A percentile compares a stretch with the other conserved stretches of the same genome.
phyloP scores from a whole-genome alignment of 441 rosid species.

The Corymbia calophylla region DNA sequence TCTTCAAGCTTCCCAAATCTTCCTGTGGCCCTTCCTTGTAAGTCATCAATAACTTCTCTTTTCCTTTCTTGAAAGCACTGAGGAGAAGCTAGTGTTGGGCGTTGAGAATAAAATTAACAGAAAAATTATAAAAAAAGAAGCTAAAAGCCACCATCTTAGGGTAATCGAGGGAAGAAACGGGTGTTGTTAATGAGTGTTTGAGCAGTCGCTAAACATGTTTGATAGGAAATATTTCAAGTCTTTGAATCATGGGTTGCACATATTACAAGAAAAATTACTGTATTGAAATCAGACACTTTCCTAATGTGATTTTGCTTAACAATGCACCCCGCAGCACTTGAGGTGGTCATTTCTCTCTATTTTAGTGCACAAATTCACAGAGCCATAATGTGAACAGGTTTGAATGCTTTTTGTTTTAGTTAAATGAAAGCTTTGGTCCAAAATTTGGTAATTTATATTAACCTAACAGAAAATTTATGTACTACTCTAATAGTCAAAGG shows the following conservation, averaged over 20 bases:
- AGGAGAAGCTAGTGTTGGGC: not conserved
- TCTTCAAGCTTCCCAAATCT: not conserved
- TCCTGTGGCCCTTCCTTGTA: not conserved
- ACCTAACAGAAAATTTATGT: rapidly evolving
- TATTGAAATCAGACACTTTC: rapidly evolving
- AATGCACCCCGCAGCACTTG: rapidly evolving
- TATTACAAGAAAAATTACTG: rapidly evolving
- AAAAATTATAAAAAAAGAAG: not conserved
- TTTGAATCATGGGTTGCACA: rapidly evolving
- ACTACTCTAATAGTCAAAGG: rapidly evolving
- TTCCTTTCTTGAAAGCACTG: not conserved
- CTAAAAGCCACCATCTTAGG: not conserved
- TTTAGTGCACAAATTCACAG: not conserved
- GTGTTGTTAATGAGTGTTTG: not conserved
- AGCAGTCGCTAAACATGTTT: not conserved
- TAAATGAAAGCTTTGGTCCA: rapidly evolving
- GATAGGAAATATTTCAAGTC: not conserved
- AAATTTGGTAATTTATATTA: not conserved
- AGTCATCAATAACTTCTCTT: not conserved
- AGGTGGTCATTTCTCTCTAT: not conserved
- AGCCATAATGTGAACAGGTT: not conserved
- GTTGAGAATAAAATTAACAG: not conserved
- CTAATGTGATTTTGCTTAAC: not conserved
- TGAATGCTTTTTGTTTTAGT: too few species aligned
- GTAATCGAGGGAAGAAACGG: too few species aligned